Evolutionary conservation across 495 filamentous ascomycete genomes (phyloP), one percentile per base, ranked within the genome.

Genomic region (Daldinia caldariorum): DNA sequence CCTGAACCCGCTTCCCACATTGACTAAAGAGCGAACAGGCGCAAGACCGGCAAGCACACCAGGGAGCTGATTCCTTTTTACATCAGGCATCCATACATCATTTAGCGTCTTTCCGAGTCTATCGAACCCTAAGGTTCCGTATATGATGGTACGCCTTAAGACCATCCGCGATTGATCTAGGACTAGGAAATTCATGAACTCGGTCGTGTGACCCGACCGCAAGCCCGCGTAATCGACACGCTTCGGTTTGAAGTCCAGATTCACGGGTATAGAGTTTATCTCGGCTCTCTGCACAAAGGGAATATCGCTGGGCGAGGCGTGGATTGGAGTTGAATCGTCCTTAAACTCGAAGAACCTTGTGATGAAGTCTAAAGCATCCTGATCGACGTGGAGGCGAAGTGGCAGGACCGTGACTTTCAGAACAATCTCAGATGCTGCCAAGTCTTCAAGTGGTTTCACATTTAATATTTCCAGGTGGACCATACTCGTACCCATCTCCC

Each of bases 171-270:
- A 87, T 59, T 91, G 88, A 64, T 99, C 94, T 12, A 99, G 87
- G 45, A 95, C 92, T 70, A 97, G 86, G 77, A 99, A 97, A 79
- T 99, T 98, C 96, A 98, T 98, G 76, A 99, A 95, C 77, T 99
- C 96, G 0, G 92, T 97, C 1, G 96, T 99, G 64, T 92, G 94
- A n/a, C 96, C 96, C 5, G 96, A 97, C n/a, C 94, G 90, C 6
- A 99, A 86, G 9, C 94, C 93, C 0, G 89, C 91, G 74, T 98
- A 99, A 79, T 99, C 93, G 26, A 99, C 92, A 12, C 93, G 88
- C 79, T 98, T 97, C 6, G 96, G 96, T 78, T 99, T 99, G 82
- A 98, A 99, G 78, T 99, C 95, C 5, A 98, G 85, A 67, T 88
- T 91, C 56, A 99, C 81, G 12, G 87, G 90, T 9, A 98, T 84